Percentiles rank a stretch among this genome's conserved stretches.
These are phyloP conservation scores for Cutaneotrichosporon arboriforme DNA, from an alignment of 1,284 basidiomycete genomes.

Conservation along the genomic window DNA sequence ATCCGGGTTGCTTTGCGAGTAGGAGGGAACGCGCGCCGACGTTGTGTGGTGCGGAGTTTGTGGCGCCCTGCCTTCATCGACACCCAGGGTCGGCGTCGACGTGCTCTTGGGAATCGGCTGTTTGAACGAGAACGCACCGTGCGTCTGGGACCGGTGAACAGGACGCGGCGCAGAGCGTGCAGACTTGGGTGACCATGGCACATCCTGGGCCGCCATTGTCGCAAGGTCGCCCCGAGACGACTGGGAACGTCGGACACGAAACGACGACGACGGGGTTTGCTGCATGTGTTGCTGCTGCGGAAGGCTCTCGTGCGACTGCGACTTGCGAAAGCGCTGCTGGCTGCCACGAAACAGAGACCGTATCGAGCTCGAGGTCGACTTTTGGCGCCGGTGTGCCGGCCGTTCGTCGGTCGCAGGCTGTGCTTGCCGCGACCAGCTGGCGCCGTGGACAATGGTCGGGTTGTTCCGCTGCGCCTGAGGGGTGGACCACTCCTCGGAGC, in stretches of 20 bases:
- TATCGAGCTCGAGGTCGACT: conserved; percentile 11
- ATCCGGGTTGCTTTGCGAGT: conserved; percentile 8
- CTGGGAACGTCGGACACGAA: not conserved
- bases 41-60: not conserved
- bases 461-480: not conserved
- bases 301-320: conserved; percentile 5
- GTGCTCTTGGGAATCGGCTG: conserved; percentile 7
- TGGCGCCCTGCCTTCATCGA: not conserved
- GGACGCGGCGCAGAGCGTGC: too few relatives aligned
- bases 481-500: conserved; percentile 2
- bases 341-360: conserved; percentile 8
- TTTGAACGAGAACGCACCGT: not conserved
- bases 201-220: too few relatives aligned
- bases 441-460: too few relatives aligned
- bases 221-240: not conserved
- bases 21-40: not conserved
- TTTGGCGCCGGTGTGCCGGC: conserved; percentile 1
- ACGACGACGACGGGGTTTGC: not conserved
- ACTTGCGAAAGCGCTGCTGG: not conserved
- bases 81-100: not conserved
- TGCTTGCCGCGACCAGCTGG: not conserved
- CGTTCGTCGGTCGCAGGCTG: not conserved
- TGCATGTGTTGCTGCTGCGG: not conserved
- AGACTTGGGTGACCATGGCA: too few relatives aligned
- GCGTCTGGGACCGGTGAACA: too few relatives aligned